Conservation (phyloP, 139 green algal species). For the Coelastrella sp. region DNA sequence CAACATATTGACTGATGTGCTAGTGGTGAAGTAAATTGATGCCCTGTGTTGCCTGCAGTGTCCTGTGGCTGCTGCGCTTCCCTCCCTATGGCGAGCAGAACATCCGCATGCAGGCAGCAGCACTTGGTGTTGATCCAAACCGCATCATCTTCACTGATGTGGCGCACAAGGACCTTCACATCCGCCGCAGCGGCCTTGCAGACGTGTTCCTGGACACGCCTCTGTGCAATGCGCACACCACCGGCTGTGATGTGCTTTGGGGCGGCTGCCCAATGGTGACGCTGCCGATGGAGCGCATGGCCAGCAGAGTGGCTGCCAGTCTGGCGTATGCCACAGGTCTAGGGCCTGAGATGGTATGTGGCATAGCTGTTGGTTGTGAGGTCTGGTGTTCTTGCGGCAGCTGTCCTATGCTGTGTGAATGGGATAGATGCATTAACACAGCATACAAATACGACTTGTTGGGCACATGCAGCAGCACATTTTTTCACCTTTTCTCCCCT, state of each 20-base stretch:
- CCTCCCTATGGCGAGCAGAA: slow-evolving; percentile 82
- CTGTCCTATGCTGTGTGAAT: not conserved
- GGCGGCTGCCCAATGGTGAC: slow-evolving; percentile 90
- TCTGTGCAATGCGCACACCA: slow-evolving; percentile 94
- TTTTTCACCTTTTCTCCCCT: no score
- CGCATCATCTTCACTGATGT: slow-evolving; percentile 96
- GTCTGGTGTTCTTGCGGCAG: not conserved
- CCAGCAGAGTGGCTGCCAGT: slow-evolving; percentile 83
- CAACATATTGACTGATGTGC: no score
- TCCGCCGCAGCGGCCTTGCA: slow-evolving; percentile 80
- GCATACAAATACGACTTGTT: no score
- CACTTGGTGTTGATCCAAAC: slow-evolving; percentile 67
- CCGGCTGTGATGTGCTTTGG: slow-evolving; percentile 94
- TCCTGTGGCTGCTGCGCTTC: slow-evolving; percentile 95
- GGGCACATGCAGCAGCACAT: no score
- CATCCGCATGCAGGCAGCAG: slow-evolving; percentile 57
- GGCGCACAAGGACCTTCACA: slow-evolving; percentile 87
- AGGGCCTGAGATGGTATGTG: slow-evolving; percentile 78
- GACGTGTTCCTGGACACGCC: slow-evolving; percentile 96
- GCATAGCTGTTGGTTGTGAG: not conserved
- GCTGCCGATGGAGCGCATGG: slow-evolving; percentile 90
- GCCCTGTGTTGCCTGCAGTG: slow-evolving; percentile 48
- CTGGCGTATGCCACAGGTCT: slow-evolving; percentile 83
- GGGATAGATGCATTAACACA: not conserved
- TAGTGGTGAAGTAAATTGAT: no score